Base-by-base conservation (phyloP, 495 filamentous ascomycete species). In the Cladorrhinum samala region DNA sequence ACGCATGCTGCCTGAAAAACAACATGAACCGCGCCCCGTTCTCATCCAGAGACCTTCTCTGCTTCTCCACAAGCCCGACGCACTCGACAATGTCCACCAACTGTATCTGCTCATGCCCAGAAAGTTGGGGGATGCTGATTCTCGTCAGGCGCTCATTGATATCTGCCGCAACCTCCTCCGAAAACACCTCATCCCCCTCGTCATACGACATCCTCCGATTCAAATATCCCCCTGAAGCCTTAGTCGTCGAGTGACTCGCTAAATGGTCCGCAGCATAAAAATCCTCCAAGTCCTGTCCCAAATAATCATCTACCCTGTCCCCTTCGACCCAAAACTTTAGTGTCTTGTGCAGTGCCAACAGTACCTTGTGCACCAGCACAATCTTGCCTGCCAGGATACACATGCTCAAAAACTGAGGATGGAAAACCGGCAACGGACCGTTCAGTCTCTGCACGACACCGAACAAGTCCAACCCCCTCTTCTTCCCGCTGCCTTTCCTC, bases 1-100 rank as follows among this genome's bases (percentile, higher is more conserved):
- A 72, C 50, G 83, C 85, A 64, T 93, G 84, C 56, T 95, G 89
- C 14, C 88, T 78, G 72, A 94, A 95, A 67, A 93, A 94, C 20
- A 96, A 74, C 68, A 96, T 79, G 68, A 88, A 97, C 36, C 88
- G 80, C n/a, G 88, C 85, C 9, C 88, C 92, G 66, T 95, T 95
- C 60, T 89, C 88, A 67, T 97, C 92, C 72, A 96, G 89, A 13
- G 91, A 94, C 3, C 91, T 80, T 37, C 89, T 79, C 62, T 97
- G 89, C 68, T 91, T 89, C 59, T 92, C 88, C 0, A 94, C 91
- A 13, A 87, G 81, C 8, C 88, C 87, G 42, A 89, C 81, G 55
- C 91, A 95, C 68, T 96, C 90, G 54, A 95, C 78, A 20, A 91
- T 95, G 63, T 91, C 85, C 2, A 85, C 86, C 5, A 97, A 73